Evolutionary conservation across 805 yeast species (phyloP).

Genomic region (Diddensiella caesifluorescens): DNA sequence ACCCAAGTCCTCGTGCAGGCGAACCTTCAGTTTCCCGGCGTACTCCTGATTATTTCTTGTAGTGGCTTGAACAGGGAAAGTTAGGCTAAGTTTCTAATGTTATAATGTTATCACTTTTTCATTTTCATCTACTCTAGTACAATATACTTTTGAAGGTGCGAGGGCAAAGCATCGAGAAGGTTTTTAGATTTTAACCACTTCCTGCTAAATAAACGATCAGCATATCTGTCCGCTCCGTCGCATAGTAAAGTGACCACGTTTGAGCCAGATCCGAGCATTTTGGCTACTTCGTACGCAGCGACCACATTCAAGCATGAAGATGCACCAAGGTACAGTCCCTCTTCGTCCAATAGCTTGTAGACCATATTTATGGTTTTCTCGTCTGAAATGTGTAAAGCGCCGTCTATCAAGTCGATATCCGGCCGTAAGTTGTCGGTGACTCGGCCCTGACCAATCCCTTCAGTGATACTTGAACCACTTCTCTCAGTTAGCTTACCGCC

Average conservation of each 20-base stretch:
- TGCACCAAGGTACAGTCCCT: slow-evolving; percentile 87
- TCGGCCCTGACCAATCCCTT: slow-evolving; percentile 95
- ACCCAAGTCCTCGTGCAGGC: slow-evolving; percentile 93
- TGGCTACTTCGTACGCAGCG: slow-evolving; percentile 77
- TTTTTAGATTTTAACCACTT: slow-evolving; percentile 71
- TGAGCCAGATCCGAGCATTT: slow-evolving; percentile 63
- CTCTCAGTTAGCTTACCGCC: slow-evolving; percentile 64
- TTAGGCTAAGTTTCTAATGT: no score
- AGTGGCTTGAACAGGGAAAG: no score
- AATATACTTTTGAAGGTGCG: slow-evolving; percentile 63
- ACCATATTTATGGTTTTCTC: slow-evolving; percentile 78
- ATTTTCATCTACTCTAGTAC: slow-evolving; percentile 31
- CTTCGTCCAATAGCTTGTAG: slow-evolving; percentile 77
- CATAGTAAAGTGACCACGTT: slow-evolving; percentile 86
- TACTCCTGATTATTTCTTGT: slow-evolving; percentile 91
- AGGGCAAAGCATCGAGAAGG: slow-evolving; percentile 65
- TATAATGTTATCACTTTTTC: neutral
- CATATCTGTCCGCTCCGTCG: slow-evolving; percentile 86
- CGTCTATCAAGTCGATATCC: slow-evolving; percentile 71
- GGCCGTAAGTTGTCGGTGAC: slow-evolving; percentile 75
- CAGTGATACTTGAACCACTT: slow-evolving; percentile 83
- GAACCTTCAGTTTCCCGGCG: slow-evolving; percentile 92
- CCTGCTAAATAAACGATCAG: slow-evolving; percentile 72
- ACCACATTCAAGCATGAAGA: slow-evolving; percentile 87
- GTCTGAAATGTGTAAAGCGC: slow-evolving; percentile 74